Evolutionary conservation across 768 basidiomycete genomes (phyloP), one percentile per base, ranked within the genome.

Genomic region (Russula earlei): DNA sequence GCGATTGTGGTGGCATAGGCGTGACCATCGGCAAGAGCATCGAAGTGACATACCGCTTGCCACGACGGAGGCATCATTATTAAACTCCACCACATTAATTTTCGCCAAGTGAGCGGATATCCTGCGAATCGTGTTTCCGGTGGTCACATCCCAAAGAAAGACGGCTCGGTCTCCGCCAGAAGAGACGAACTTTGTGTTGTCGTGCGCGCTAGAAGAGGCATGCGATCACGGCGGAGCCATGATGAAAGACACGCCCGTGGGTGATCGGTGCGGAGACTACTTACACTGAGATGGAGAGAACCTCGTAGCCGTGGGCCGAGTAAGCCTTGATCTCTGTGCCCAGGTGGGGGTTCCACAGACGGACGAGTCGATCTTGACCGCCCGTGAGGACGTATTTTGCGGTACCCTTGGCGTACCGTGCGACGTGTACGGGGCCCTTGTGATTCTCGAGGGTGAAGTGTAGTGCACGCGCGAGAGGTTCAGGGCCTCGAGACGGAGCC

Each of bases 141-240:
- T 81, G 17, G 85, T 81, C 10, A 99, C 96, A 66, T 99, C 96
- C 95, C 95, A 98, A 22, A 96, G 70, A 63, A 96, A 96, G 1
- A 96, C 84, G 49, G 85, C 84, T 60, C 91, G 83, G 69, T 99
- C 95, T 6, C 95, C 95, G 31, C 95, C 95, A 22, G 86, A 90
- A 3, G 91, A 94, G 14, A 86, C 93, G 64, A 99, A 93, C 65
- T 87, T 86, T 27, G 87, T 84, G 72, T 99, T 99, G 71, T 99
- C 95, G 62, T 91, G 84, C 41, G 91, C 80, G 38, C 90, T 95
- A 47, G 62, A 17, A 51, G 62, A 17, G 50, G 27, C 22, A 51
- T 40, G 31, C 43, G 46, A 46, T 38, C 17, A 34, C 6, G 17
- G 34, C 19, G 31, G 36, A n/a, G 20, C 5, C 40, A 49, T 49